phyloP scores from a whole-genome alignment of 2,329 filamentous ascomycete genomes.

The Cercospora zeae-maydis region DNA sequence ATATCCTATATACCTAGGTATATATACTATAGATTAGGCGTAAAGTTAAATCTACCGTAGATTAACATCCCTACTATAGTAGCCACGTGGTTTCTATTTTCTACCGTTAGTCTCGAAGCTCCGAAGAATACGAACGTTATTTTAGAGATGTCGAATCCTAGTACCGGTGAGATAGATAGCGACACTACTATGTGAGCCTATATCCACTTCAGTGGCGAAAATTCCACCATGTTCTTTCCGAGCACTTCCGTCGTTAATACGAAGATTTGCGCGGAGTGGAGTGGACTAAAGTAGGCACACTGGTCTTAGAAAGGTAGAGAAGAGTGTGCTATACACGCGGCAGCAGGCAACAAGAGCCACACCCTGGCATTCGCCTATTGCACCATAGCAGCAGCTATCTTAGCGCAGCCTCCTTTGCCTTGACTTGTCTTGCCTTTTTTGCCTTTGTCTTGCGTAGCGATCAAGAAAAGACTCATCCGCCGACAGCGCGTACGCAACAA shows the following conservation, averaged over 20 bases:
- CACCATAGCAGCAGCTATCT: background rate
- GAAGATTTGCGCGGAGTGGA: too few relatives aligned
- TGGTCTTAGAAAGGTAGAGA: background rate
- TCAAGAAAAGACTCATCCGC: background rate
- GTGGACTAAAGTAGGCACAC: background rate
- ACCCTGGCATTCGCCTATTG: background rate
- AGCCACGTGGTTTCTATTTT: background rate
- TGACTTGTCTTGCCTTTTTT: background rate
- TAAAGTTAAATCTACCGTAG: too few relatives aligned
- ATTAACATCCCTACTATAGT: too few relatives aligned
- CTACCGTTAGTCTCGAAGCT: background rate
- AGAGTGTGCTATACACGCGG: constrained; percentile 6
- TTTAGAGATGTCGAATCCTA: background rate
- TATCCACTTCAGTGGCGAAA: too few relatives aligned
- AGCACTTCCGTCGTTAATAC: too few relatives aligned
- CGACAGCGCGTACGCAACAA: background rate
- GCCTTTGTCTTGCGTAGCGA: background rate
- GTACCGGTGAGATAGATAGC: background rate
- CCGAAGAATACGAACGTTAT: background rate
- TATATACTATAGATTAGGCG: too few relatives aligned
- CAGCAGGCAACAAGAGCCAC: background rate
- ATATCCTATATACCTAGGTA: too few relatives aligned
- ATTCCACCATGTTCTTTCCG: too few relatives aligned
- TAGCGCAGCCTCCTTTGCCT: background rate
- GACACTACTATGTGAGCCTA: too few relatives aligned